Base-by-base conservation (phyloP, 768 basidiomycete genomes). In the Kwoniella heveanensis region DNA sequence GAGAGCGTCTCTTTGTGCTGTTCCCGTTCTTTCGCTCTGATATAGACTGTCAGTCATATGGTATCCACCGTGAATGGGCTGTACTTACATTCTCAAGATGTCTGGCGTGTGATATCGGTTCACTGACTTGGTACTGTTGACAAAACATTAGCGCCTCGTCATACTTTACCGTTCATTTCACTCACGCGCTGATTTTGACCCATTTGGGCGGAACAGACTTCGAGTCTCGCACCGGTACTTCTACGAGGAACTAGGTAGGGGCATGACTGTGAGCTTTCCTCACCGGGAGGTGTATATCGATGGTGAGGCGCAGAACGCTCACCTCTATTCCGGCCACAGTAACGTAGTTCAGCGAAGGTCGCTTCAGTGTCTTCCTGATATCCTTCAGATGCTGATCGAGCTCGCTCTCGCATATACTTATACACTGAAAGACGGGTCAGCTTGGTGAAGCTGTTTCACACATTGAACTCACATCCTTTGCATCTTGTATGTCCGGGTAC, bases 51-150 rank as follows among this genome's bases (percentile, higher is more conserved):
- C 52, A 72, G 68, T n/a, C n/a, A n/a, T n/a, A n/a, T n/a, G n/a
- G n/a, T n/a, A n/a, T n/a, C n/a, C n/a, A n/a, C n/a, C n/a, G n/a
- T n/a, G n/a, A 10, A 48, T 24, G 12, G 19, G 56, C n/a, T 21
- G 2, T 46, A 67, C 76, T 55, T 47, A 78, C 75, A 77, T 78
- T 12, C 67, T 29, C 6, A 80, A 67, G 8, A 79, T 65, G 12
- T 83, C 82, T 1, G 92, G 90, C 0, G 92, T 86, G 50, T 88
- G 88, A 76, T 90, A 95, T 24, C 95, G 85, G 56, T 86, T 84
- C 19, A 84, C 79, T 39, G 80, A 80, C 78, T 88, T 93, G 1
- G 91, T 96, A 50, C 90, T 91, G 62, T 61, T n/a, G n/a, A 64
- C 44, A 46, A 54, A 32, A 10, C 57, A 32, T 44, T 2, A 26